Evolutionary conservation across 768 basidiomycete species (phyloP).

Genomic region (Boletus subparvulus): DNA sequence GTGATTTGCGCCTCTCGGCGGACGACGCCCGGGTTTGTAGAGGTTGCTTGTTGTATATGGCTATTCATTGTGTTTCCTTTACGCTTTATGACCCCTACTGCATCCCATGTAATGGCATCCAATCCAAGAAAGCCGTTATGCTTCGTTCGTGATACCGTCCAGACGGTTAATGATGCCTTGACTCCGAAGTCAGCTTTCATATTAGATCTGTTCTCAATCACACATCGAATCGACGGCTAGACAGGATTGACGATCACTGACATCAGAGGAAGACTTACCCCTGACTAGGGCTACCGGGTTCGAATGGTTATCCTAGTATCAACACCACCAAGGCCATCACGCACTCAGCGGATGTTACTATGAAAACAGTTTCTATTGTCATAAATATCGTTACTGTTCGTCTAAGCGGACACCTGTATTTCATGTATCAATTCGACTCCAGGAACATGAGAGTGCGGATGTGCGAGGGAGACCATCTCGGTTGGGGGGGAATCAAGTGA

Average conservation of each 20-base stretch:
- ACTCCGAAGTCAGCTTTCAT: neutral
- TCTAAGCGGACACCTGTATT: constrained; percentile 19
- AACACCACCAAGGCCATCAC: neutral
- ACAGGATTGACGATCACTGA: too few species aligned
- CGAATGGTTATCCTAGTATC: neutral
- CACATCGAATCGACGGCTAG: neutral
- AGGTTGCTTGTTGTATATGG: constrained; percentile 11
- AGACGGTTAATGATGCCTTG: too few species aligned
- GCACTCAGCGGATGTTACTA: neutral
- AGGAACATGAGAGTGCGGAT: constrained; percentile 3
- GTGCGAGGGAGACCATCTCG: constrained; percentile 13
- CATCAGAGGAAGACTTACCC: too few species aligned
- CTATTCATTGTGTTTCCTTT: constrained; percentile 9
- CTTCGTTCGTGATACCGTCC: neutral
- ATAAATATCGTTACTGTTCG: constrained; percentile 26
- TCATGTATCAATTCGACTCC: constrained; percentile 8
- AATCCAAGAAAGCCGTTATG: constrained; percentile 9
- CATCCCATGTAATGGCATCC: constrained; percentile 24
- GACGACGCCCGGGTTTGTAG: neutral
- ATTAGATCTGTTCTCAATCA: neutral
- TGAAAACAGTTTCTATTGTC: constrained; percentile 6
- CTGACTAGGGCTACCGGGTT: too few species aligned
- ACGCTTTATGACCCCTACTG: constrained; percentile 14
- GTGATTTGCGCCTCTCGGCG: constrained; percentile 11
- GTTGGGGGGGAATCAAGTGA: constrained; percentile 27